A percentile compares a stretch with the other conserved stretches of the same genome.
These are phyloP conservation scores for Fusarium azukiicola DNA, from an alignment of 2,329 filamentous ascomycete species.

Conservation along the genomic window DNA sequence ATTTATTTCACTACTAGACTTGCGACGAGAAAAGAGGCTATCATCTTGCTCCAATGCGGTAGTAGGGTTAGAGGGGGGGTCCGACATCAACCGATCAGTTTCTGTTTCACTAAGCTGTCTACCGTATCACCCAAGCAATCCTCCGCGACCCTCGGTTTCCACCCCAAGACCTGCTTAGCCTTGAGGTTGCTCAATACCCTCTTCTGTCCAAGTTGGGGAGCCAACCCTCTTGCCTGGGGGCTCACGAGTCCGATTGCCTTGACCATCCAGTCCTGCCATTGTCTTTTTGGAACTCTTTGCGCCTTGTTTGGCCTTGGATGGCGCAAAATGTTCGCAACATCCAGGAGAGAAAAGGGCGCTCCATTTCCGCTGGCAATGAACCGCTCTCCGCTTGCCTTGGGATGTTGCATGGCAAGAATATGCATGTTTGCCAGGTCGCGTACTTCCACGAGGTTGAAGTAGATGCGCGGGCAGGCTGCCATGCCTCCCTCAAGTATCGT, in stretches of 20 bases:
- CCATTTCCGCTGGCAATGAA: constrained; percentile 3
- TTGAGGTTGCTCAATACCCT: not conserved
- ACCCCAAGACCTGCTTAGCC: constrained; percentile 2
- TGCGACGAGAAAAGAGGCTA: not conserved
- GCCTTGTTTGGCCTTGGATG: not conserved
- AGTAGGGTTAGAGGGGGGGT: too few relatives aligned
- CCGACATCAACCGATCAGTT: not conserved
- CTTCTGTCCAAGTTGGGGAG: constrained; percentile 4
- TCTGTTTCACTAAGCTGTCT: not conserved
- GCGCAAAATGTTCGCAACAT: not conserved
- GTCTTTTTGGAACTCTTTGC: not conserved
- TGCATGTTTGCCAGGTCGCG: constrained; percentile 20
- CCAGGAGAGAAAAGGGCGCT: not conserved
- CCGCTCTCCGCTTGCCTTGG: not conserved
- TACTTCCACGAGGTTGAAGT: constrained; percentile 23
- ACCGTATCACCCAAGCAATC: not conserved
- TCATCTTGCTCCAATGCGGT: not conserved
- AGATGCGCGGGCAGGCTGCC: constrained; percentile 21
- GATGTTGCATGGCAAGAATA: constrained; percentile 1
- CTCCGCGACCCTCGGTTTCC: not conserved
- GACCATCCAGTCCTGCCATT: constrained; percentile 1
- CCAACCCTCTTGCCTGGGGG: not conserved
- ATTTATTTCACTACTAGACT: too few relatives aligned
- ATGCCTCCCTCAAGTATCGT: constrained; percentile 18
- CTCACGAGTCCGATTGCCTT: not conserved